Conservation (phyloP, 257 asterid genomes). For the Solanum etuberosum region DNA sequence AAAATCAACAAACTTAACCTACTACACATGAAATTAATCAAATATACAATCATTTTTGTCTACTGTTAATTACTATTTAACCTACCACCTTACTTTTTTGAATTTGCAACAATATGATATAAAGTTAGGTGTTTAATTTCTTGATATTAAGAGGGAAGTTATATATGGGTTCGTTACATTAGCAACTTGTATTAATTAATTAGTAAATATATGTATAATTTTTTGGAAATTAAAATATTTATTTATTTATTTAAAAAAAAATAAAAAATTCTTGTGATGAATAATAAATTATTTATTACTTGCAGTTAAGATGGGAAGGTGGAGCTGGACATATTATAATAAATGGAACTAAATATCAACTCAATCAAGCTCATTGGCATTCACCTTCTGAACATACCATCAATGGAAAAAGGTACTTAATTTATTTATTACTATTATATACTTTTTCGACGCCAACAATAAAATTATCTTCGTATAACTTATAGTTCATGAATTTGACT, state of each 20-base stretch:
- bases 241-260: not conserved
- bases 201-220: not conserved
- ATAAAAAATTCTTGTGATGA: not conserved
- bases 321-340: conserved; percentile 45
- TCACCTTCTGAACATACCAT: conserved; percentile 76
- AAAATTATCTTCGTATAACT: not conserved
- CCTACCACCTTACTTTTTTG: not conserved
- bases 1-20: not conserved
- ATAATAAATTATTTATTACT: not conserved
- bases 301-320: conserved; percentile 49
- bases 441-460: fast-evolving
- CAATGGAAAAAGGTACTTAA: conserved; percentile 42
- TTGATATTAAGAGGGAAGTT: not conserved
- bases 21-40: not conserved
- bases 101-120: not conserved
- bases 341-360: conserved; percentile 41
- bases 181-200: not conserved
- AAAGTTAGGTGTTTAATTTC: not conserved
- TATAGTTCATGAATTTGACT: not conserved
- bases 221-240: not conserved
- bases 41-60: not conserved
- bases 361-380: conserved; percentile 71
- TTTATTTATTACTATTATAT: not conserved
- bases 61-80: not conserved
- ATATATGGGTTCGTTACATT: not conserved